phyloP scores from a whole-genome alignment of 768 basidiomycete species.

The Galerina marginata region DNA sequence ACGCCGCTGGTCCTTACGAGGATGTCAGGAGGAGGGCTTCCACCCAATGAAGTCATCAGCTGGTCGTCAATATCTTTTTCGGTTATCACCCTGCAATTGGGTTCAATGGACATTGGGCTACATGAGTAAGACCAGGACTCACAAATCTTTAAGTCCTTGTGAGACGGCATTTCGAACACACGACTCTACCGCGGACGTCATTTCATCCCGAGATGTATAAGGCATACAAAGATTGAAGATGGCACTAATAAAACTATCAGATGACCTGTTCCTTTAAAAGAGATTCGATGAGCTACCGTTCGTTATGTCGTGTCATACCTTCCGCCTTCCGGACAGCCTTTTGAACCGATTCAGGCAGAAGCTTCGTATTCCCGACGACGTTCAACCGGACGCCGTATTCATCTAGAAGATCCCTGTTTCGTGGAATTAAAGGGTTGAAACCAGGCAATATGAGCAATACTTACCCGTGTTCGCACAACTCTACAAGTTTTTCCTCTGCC shows the following conservation, averaged over 20 bases:
- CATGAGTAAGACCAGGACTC: slow-evolving; percentile 1
- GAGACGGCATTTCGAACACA: slow-evolving; percentile 46
- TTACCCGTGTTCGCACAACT: slow-evolving; percentile 83
- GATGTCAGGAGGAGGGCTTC: slow-evolving; percentile 85
- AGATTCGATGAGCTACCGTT: slow-evolving; percentile 50
- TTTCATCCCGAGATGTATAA: slow-evolving; percentile 92
- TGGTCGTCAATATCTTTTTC: slow-evolving; percentile 70
- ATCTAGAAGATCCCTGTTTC: slow-evolving; percentile 74
- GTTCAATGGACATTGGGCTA: not conserved
- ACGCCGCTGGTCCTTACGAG: slow-evolving; percentile 93
- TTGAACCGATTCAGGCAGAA: slow-evolving; percentile 83
- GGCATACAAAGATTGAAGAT: slow-evolving; percentile 94
- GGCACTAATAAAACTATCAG: slow-evolving; percentile 51
- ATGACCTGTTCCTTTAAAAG: not conserved
- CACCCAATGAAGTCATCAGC: slow-evolving; percentile 66
- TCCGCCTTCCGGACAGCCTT: slow-evolving; percentile 74
- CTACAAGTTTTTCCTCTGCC: slow-evolving; percentile 75
- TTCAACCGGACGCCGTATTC: slow-evolving; percentile 84
- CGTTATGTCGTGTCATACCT: slow-evolving; percentile 74
- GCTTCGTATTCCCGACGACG: slow-evolving; percentile 72
- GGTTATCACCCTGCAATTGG: slow-evolving; percentile 47
- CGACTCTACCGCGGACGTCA: slow-evolving; percentile 75
- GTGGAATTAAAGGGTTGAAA: not conserved
- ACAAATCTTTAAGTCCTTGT: slow-evolving; percentile 26
- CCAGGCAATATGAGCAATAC: slow-evolving; percentile 29